These are phyloP conservation scores for Gaillardinia entomophila DNA, from an alignment of 805 yeast species.

Conservation along the genomic window DNA sequence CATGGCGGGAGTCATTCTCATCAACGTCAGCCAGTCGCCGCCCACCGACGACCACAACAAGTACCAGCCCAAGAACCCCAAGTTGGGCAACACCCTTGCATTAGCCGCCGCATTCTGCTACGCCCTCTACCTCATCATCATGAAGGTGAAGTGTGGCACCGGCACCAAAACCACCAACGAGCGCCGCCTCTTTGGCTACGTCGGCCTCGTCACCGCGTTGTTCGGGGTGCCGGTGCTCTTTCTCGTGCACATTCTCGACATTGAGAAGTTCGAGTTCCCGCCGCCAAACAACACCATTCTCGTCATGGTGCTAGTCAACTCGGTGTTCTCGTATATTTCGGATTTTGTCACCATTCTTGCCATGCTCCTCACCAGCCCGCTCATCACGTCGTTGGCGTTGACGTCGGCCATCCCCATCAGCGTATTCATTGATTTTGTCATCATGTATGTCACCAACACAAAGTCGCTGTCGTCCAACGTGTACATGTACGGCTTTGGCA, in stretches of 20 bases:
- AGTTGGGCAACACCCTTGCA: slow-evolving; percentile 42
- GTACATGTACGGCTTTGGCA: slow-evolving; percentile 39
- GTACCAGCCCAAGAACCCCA: slow-evolving; percentile 30
- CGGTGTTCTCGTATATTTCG: slow-evolving; percentile 41
- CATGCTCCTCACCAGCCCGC: slow-evolving; percentile 48
- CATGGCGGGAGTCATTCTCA: slow-evolving; percentile 40
- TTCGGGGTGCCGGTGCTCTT: slow-evolving; percentile 35
- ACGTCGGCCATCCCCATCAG: slow-evolving; percentile 50
- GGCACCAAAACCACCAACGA: slow-evolving; percentile 41
- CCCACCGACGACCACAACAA: slow-evolving; percentile 9
- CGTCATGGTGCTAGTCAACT: slow-evolving; percentile 32
- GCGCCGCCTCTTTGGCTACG: slow-evolving; percentile 40
- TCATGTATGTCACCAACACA: slow-evolving; percentile 16
- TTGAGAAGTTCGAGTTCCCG: slow-evolving; percentile 39
- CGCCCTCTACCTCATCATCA: slow-evolving; percentile 38
- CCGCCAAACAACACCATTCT: slow-evolving; percentile 28
- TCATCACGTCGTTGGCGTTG: slow-evolving; percentile 45
- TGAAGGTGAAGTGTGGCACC: slow-evolving; percentile 41
- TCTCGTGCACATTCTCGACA: slow-evolving; percentile 27
- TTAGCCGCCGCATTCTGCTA: slow-evolving; percentile 42
- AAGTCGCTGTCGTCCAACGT: slow-evolving; percentile 15
- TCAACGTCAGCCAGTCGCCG: slow-evolving; percentile 31
- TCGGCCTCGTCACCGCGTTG: slow-evolving; percentile 39
- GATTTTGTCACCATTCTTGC: slow-evolving; percentile 49
- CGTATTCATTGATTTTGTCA: slow-evolving; percentile 42